phyloP scores from a whole-genome alignment of 257 asterid species.

The Solanum tarapatanum region DNA sequence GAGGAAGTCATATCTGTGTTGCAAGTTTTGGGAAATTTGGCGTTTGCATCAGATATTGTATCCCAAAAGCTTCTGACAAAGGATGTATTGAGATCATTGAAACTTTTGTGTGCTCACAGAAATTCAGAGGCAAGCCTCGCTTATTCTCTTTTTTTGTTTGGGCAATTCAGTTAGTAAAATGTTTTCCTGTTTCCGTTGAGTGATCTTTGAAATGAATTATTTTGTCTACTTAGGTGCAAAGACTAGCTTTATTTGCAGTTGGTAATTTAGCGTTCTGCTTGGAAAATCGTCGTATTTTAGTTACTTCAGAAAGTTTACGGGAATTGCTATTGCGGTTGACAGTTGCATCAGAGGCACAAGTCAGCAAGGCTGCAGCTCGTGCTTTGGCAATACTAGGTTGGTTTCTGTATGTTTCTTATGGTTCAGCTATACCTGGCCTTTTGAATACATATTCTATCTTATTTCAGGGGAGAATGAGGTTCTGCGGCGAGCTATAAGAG shows the following conservation, averaged over 20 bases:
- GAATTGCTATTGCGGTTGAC: conserved; percentile 93
- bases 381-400: conserved; percentile 91
- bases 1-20: conserved; percentile 83
- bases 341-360: conserved; percentile 59
- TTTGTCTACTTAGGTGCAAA: conserved; percentile 61
- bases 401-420: conserved; percentile 10
- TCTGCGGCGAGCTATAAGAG: conserved; percentile 85
- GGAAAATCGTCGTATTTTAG: conserved; percentile 77
- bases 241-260: conserved; percentile 68
- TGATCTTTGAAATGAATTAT: conserved; percentile 2
- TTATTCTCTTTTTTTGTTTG: conserved; percentile 1
- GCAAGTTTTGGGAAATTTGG: conserved; percentile 83
- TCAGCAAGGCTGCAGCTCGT: conserved; percentile 94
- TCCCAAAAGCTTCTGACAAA: conserved; percentile 88
- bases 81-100: conserved; percentile 72
- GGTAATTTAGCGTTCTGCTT: conserved; percentile 92
- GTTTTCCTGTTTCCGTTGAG: conserved; percentile 1
- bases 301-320: conserved; percentile 91
- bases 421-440: neutral
- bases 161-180: neutral
- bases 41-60: conserved; percentile 78
- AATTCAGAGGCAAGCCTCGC: conserved; percentile 68
- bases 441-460: conserved; percentile 6
- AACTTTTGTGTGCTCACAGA: conserved; percentile 68
- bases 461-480: conserved; percentile 86